Evolutionary conservation across 208 protist genomes (phyloP).

Genomic region (Strigomonas culicis): DNA sequence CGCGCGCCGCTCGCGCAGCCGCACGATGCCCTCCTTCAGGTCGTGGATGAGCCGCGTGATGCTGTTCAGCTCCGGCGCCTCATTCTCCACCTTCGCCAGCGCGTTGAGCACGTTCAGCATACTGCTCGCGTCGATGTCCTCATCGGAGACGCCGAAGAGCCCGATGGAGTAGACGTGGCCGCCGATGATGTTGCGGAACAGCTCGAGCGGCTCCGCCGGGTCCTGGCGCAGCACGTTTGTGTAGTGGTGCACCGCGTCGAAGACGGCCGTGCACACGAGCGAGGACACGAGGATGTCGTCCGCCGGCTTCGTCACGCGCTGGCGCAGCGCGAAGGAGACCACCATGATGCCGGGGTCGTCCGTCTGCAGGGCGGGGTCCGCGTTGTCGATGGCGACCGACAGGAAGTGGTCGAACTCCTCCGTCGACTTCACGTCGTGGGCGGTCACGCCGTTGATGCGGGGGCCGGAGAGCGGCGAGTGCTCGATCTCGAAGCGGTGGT

Average conservation of each 20-base stretch:
- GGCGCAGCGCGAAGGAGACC: constrained; percentile 49
- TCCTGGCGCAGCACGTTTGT: constrained; percentile 32
- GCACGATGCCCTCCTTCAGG: constrained; percentile 49
- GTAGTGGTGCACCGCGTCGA: constrained; percentile 75
- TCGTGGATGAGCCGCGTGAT: constrained; percentile 45
- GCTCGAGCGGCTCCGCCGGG: constrained; percentile 44
- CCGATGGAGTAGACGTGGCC: constrained; percentile 51
- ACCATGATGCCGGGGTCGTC: constrained; percentile 78
- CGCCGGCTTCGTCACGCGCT: constrained; percentile 31
- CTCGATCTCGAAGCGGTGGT: constrained; percentile 65
- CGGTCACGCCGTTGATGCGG: constrained; percentile 38
- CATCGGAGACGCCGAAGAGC: constrained; percentile 63
- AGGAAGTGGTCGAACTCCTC: constrained; percentile 70
- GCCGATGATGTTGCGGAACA: constrained; percentile 57
- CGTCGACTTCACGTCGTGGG: constrained; percentile 39
- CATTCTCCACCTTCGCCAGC: constrained; percentile 48
- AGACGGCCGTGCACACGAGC: constrained; percentile 60
- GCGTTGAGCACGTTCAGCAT: constrained; percentile 48
- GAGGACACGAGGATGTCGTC: constrained; percentile 69
- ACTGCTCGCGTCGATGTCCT: constrained; percentile 49
- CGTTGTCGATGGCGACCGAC: constrained; percentile 60
- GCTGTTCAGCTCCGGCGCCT: constrained; percentile 42
- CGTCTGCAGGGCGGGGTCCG: constrained; percentile 56
- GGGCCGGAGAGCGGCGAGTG: constrained; percentile 47
- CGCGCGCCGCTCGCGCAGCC: constrained; percentile 35